phyloP scores from a whole-genome alignment of 306 rosid genomes.

The Trifolium subterraneum region DNA sequence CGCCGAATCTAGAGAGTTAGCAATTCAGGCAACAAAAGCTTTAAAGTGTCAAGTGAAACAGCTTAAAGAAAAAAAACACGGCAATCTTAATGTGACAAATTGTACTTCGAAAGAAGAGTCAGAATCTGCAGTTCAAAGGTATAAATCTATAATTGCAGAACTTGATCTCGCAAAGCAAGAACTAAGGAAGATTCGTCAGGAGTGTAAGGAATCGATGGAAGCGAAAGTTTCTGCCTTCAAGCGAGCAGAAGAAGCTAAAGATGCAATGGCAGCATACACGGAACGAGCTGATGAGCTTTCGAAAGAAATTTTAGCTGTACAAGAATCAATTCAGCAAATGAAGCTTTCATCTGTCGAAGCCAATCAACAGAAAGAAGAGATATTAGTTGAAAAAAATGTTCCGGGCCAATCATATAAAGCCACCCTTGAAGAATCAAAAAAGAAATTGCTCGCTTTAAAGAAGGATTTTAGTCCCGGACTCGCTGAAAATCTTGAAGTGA shows the following conservation, averaged over 20 bases:
- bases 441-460: conserved; percentile 60
- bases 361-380: conserved; percentile 64
- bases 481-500: conserved; percentile 62
- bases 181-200: conserved; percentile 61
- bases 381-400: conserved; percentile 69
- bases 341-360: conserved; percentile 67
- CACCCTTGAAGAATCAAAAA: conserved; percentile 63
- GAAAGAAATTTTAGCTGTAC: conserved; percentile 66
- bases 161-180: conserved; percentile 84
- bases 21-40: conserved; percentile 64
- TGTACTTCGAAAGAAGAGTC: conserved; percentile 72
- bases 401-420: conserved; percentile 68
- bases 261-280: conserved; percentile 55
- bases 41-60: conserved; percentile 64
- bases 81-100: conserved; percentile 44
- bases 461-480: conserved; percentile 64
- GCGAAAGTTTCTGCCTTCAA: conserved; percentile 62
- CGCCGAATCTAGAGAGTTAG: conserved; percentile 68
- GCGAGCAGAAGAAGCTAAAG: conserved; percentile 66
- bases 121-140: conserved; percentile 66
- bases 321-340: conserved; percentile 69
- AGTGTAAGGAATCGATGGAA: conserved; percentile 60
- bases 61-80: conserved; percentile 63
- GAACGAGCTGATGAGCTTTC: conserved; percentile 64
- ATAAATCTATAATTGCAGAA: conserved; percentile 63